Evolutionary conservation across 1,139 yeast species (phyloP).

Genomic region (Scheffersomyces insectosa): DNA sequence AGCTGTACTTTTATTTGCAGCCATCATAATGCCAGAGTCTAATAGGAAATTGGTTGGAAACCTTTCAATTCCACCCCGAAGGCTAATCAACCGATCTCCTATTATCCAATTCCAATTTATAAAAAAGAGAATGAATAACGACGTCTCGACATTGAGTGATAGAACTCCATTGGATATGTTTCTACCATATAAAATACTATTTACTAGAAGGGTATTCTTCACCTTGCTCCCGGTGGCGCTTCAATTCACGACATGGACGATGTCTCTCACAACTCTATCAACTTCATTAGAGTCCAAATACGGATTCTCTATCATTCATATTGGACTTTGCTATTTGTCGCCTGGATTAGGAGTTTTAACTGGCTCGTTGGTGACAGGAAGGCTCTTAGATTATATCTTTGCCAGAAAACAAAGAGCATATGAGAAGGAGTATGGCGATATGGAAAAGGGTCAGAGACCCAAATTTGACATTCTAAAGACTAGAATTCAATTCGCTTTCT

Average conservation of each 20-base stretch:
- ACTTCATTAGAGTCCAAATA: slow-evolving; percentile 51
- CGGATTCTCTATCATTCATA: slow-evolving; percentile 48
- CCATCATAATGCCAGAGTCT: slow-evolving; percentile 67
- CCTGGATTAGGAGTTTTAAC: slow-evolving; percentile 58
- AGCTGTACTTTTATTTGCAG: slow-evolving; percentile 31
- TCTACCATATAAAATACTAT: slow-evolving; percentile 46
- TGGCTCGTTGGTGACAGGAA: slow-evolving; percentile 52
- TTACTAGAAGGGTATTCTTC: slow-evolving; percentile 26
- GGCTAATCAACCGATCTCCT: slow-evolving; percentile 44
- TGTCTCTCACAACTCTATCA: slow-evolving; percentile 64
- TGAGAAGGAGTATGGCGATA: slow-evolving; percentile 44
- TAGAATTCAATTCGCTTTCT: slow-evolving; percentile 23
- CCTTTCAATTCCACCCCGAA: slow-evolving; percentile 51
- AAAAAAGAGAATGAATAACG: slow-evolving; percentile 13
- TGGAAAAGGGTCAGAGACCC: slow-evolving; percentile 28
- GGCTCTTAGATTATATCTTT: slow-evolving; percentile 46
- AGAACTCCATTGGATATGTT: slow-evolving; percentile 32
- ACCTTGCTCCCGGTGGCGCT: slow-evolving; percentile 54
- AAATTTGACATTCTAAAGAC: slow-evolving; percentile 26
- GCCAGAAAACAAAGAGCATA: slow-evolving; percentile 25
- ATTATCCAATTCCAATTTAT: slow-evolving; percentile 24
- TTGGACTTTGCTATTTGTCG: slow-evolving; percentile 66
- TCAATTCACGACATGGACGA: slow-evolving; percentile 69
- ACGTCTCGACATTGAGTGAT: slow-evolving; percentile 2
- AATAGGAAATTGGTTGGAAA: slow-evolving; percentile 69